Evolutionary conservation across 2,329 filamentous ascomycete genomes (phyloP).

Genomic region (Hypomyces rosellus): DNA sequence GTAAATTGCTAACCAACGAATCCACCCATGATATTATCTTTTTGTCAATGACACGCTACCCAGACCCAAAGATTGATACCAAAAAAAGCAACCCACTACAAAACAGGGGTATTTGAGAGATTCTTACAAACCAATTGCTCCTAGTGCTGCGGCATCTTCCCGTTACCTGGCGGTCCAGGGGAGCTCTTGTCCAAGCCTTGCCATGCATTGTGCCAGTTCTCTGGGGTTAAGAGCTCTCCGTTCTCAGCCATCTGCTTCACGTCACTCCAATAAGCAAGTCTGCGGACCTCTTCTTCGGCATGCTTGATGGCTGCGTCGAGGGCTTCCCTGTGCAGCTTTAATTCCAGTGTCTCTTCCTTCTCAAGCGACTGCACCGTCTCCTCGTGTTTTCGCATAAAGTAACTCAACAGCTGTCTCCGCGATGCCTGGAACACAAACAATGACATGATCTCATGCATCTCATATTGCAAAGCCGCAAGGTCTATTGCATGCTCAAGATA

Average conservation of each 20-base stretch:
- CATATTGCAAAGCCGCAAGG: constrained; percentile 64
- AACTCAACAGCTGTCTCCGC: constrained; percentile 65
- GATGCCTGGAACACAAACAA: constrained; percentile 87
- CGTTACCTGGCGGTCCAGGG: constrained; percentile 31
- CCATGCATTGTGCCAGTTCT: constrained; percentile 37
- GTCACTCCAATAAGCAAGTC: constrained; percentile 83
- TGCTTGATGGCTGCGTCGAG: constrained; percentile 69
- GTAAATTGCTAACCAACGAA: not conserved
- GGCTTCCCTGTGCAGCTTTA: constrained; percentile 50
- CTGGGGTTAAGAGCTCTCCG: constrained; percentile 34
- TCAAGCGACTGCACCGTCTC: constrained; percentile 35
- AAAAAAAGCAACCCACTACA: too few relatives aligned
- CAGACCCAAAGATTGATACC: too few relatives aligned
- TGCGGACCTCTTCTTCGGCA: constrained; percentile 73
- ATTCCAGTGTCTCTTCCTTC: constrained; percentile 28
- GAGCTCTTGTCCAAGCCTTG: constrained; percentile 50
- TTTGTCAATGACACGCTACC: not conserved
- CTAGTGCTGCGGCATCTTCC: constrained; percentile 15
- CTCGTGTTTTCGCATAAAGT: constrained; percentile 55
- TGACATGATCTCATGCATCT: constrained; percentile 81
- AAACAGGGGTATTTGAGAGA: too few relatives aligned
- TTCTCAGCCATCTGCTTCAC: constrained; percentile 60
- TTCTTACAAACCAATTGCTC: too few relatives aligned
- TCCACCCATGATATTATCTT: not conserved
- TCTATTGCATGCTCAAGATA: constrained; percentile 79